Base-by-base conservation (phyloP, 2,329 filamentous ascomycete genomes). In the Calonectria leucothoes region DNA sequence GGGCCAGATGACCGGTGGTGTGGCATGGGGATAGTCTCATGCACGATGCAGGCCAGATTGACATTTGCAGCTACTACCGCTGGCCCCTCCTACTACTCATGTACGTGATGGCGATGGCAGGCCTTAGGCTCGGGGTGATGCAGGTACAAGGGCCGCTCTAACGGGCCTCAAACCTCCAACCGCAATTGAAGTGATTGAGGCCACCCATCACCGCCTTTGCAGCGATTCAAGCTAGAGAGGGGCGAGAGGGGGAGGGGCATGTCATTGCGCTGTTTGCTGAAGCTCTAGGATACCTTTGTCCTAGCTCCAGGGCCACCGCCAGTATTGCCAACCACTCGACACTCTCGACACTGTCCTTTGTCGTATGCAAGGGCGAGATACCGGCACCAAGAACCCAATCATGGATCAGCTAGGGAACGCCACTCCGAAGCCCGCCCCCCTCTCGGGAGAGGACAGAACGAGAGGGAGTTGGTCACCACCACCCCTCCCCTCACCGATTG, bases 31-130 rank as follows among this genome's bases (percentile, higher is more conserved):
- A 73, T 73, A 73, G 71, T 71, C 52, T 67, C 71, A 71, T 68
- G 71, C 71, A 71, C 42, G 63, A 57, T 73, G 71, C 71, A 71
- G 71, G 64, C 67, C 63, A 73, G 70, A 69, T 65, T 69, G 70
- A 59, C 70, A 65, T 12, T 12, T 42, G 23, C 61, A 51, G 52
- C 48, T 70, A 59, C 29, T 70, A 59, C 29, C 27, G 33, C 29
- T 57, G 45, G n/a, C 67, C 55, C 49, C n/a, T 37, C 31, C 42
- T 59, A n/a, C n/a, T n/a, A n/a, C n/a, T 51, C 49, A 65, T 70
- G 49, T 63, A 27, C 48, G 57, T 70, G 61, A 68, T 70, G 55
- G 49, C 45, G 69, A 61, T 59, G 61, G 49, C 23, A 35, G 52
- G 31, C 52, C 10, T 59, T 59, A 59, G 52, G 12, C n/a, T 59